Evolutionary conservation across 306 rosid genomes (phyloP), one percentile per base, ranked within the genome.

Genomic region (Cicer judaicum): DNA sequence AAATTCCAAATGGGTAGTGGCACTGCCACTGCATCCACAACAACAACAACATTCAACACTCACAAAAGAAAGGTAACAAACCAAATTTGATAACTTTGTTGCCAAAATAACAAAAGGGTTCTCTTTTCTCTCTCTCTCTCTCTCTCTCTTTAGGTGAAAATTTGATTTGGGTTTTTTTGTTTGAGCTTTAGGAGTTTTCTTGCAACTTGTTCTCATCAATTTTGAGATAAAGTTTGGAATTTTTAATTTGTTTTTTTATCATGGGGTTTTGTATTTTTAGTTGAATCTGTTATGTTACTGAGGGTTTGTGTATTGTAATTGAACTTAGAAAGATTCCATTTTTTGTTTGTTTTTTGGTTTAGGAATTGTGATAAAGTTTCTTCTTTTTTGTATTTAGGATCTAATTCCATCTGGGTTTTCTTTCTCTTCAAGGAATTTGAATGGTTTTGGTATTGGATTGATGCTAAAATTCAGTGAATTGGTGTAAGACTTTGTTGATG

Each of bases 41-140:
- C 61, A 75, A 40, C 67, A 75, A 43, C 29, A 62, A 21, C 65
- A 43, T 4, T 16, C 34, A 38, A 13, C 40, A 10, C 24, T 21
- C 4, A n/a, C 53, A 76, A 50, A 59, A 7, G 5, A 18, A 76
- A 66, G 64, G 80, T 73, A 65, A 46, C 78, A 19, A 19, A 6
- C 80, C 82, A 85, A 89, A 84, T 81, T 88, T 85, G 84, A 72
- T 72, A 74, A 43, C 68, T 73, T 59, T 44, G 8, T 13, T 54
- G 7, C 60, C 59, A 48, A 70, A 66, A 83, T n/a, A 16, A 9
- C 38, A 41, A 41, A 84, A 81, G 83, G 38, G n/a, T 46, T 56
- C 34, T 64, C 34, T 21, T 62, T 8, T 43, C 52, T 72, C 64
- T 65, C 24, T 75, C 18, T 16, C 18, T 16, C 18, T 16, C 18